Base-by-base conservation (phyloP, 352 stramenopile species). In the Globisporangium radiosum region DNA sequence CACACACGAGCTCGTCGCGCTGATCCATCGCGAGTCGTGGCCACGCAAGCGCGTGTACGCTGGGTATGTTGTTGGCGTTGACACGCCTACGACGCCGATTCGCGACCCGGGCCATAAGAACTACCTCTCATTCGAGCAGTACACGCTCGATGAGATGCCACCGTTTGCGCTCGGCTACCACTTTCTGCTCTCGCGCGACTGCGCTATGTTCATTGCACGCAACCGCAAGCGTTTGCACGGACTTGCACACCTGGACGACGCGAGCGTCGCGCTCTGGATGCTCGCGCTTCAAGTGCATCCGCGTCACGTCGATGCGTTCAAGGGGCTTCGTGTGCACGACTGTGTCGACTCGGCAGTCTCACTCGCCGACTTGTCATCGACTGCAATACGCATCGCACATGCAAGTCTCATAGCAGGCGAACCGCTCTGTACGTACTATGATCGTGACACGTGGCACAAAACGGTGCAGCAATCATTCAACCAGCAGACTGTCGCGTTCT, bases 141-240 rank as follows among this genome's bases (percentile, higher is more conserved):
- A 85, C 47, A 62, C 70, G 14, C 52, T 82, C 15, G 4, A 25
- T 1, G 38, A 64, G 37, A 63, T 78, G 2, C 76, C 72, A 6
- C 71, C 71, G 3, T 81, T 78, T 25, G 62, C 75, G 4, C 64
- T 66, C 17, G 76, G 79, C 7, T 56, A 70, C 2, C 71, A 82
- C 59, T 86, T 78, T 51, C 13, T 89, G 2, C n/a, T 89, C 2
- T 88, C 79, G 3, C 57, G 47, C 5, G 69, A 84, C 39, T 76
- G 70, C 10, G 71, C 64, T 0, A 47, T 47, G 0, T 83, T 82
- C 37, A 57, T 89, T 10, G 54, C 55, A 0, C 56, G 19, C 9
- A 89, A 89, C 51, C 44, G 51, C 2, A 33, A 55, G 1, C 49
- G 60, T 3, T 43, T 75, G 5, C 44, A 53, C 3, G 60, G 51